phyloP scores from a whole-genome alignment of 164 flowering plant species.

The Brasenia schreberi region DNA sequence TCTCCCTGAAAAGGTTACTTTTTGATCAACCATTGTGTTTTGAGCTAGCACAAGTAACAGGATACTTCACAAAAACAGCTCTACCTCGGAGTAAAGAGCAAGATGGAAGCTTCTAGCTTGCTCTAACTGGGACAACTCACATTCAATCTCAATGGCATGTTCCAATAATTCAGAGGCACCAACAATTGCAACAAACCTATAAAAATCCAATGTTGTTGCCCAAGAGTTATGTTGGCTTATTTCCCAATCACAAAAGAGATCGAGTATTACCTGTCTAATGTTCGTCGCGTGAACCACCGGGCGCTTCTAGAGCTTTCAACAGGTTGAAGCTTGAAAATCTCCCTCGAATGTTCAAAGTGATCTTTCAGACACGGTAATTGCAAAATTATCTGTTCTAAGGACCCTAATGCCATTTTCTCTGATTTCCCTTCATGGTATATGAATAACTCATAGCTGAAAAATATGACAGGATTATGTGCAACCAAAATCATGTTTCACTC shows the following conservation, averaged over 20 bases:
- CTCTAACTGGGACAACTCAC: constrained; percentile 73
- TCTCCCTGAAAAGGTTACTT: background rate
- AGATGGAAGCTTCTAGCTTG: constrained; percentile 72
- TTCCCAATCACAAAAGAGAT: background rate
- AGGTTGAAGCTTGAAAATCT: constrained; percentile 32
- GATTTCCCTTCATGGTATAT: constrained; percentile 21
- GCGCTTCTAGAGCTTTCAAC: constrained; percentile 25
- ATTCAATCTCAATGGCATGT: constrained; percentile 23
- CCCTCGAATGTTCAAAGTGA: constrained; percentile 22
- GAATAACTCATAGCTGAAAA: constrained; percentile 56
- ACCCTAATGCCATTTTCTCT: constrained; percentile 45
- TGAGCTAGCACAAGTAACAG: background rate
- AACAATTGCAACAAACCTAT: constrained; percentile 52
- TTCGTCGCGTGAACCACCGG: constrained; percentile 70
- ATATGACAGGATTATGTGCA: background rate
- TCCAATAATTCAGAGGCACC: constrained; percentile 31
- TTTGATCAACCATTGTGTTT: background rate
- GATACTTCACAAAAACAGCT: background rate
- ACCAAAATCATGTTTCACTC: background rate
- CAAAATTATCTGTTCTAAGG: constrained; percentile 35
- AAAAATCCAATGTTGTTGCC: background rate
- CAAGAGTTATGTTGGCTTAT: background rate
- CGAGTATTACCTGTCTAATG: constrained; percentile 45
- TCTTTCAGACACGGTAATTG: constrained; percentile 35
- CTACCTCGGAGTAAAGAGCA: constrained; percentile 55